Percentiles rank a stretch among this genome's conserved stretches.
Conservation (phyloP, 106 monocot species). For the Dactylorhiza incarnata region DNA sequence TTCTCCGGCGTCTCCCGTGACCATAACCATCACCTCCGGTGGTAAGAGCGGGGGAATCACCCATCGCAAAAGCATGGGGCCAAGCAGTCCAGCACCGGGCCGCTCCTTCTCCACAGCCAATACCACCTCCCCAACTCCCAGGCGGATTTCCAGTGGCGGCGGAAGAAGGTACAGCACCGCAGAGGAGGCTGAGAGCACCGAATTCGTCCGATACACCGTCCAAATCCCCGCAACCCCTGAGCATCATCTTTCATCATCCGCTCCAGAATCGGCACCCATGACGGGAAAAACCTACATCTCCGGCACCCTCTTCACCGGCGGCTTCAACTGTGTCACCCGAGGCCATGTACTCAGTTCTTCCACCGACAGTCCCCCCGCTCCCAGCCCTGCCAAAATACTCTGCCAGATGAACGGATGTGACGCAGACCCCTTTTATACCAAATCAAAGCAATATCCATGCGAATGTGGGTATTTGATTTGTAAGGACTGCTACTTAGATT, state of each 20-base stretch:
- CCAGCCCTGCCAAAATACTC: conserved; percentile 9
- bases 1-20: conserved; percentile 53
- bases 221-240: conserved; percentile 87
- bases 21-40: conserved; percentile 47
- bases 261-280: not conserved
- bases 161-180: conserved; percentile 33
- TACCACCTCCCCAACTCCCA: conserved; percentile 19
- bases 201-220: conserved; percentile 75
- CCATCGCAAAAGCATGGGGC: conserved; percentile 26
- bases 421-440: conserved; percentile 10
- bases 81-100: conserved; percentile 56
- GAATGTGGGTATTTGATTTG: conserved; percentile 65
- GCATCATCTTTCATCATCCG: conserved; percentile 4
- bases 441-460: conserved; percentile 29
- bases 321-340: conserved; percentile 52
- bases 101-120: conserved; percentile 21
- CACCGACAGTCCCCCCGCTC: conserved; percentile 3
- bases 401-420: conserved; percentile 68
- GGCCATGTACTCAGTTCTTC: conserved; percentile 44
- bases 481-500: conserved; percentile 59
- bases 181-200: conserved; percentile 19
- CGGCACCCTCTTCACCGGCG: conserved; percentile 72
- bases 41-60: conserved; percentile 12
- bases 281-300: conserved; percentile 40
- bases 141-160: conserved; percentile 14